phyloP scores from a whole-genome alignment of 2,329 filamentous ascomycete genomes.

The Botryotinia globosa region DNA sequence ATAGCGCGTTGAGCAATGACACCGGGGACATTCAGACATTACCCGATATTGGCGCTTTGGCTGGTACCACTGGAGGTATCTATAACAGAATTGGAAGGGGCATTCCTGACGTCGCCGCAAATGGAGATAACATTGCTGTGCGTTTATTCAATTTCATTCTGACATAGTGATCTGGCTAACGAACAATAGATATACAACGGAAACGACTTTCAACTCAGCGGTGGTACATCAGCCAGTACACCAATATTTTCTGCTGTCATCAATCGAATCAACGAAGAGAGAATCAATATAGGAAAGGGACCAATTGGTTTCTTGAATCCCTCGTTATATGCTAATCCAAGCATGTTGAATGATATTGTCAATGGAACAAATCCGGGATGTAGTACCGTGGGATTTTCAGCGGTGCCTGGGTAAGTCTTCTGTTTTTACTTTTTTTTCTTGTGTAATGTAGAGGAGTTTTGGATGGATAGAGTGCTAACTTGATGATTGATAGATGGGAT shows the following conservation, averaged over 20 bases:
- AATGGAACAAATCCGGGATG: slow-evolving; percentile 36
- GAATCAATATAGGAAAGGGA: slow-evolving; percentile 45
- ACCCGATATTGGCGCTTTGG: slow-evolving; percentile 26
- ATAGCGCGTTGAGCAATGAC: slow-evolving; percentile 25
- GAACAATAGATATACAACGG: slow-evolving; percentile 21
- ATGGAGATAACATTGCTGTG: slow-evolving; percentile 34
- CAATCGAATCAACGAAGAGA: slow-evolving; percentile 51
- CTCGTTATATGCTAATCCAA: slow-evolving; percentile 47
- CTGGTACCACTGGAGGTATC: slow-evolving; percentile 22
- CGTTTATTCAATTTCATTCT: neutral
- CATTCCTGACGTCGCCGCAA: slow-evolving; percentile 46
- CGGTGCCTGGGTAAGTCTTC: slow-evolving; percentile 30
- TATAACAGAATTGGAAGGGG: slow-evolving; percentile 30
- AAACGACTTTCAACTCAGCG: slow-evolving; percentile 32
- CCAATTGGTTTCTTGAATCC: slow-evolving; percentile 53
- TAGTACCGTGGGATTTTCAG: slow-evolving; percentile 35
- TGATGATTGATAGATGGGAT: slow-evolving; percentile 34
- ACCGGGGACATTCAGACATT: slow-evolving; percentile 22
- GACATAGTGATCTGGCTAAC: neutral
- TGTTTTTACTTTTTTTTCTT: too few species aligned
- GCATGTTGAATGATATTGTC: slow-evolving; percentile 38
- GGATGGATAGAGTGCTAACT: neutral
- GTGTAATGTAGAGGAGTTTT: neutral
- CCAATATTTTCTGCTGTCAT: slow-evolving; percentile 50
- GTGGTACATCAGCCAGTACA: slow-evolving; percentile 50